A percentile compares a stretch with the other conserved stretches of the same genome.
Conservation (phyloP, 768 basidiomycete genomes). For the Xerocomellus amylosporus region DNA sequence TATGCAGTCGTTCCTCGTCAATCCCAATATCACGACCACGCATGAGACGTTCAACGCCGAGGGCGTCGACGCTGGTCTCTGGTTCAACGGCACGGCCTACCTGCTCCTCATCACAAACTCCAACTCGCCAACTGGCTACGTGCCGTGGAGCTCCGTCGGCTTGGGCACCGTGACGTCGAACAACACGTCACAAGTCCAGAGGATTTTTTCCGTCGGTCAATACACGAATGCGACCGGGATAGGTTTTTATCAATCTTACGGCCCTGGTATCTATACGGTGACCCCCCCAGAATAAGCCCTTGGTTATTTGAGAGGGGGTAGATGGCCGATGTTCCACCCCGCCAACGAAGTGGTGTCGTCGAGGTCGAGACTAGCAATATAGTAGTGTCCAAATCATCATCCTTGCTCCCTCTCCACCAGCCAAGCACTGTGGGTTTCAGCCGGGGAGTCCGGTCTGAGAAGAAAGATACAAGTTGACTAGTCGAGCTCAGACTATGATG, state of each 20-base stretch:
- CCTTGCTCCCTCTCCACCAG: too few relatives aligned
- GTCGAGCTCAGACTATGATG: too few relatives aligned
- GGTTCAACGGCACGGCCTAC: slow-evolving; percentile 22
- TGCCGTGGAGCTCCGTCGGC: slow-evolving; percentile 22
- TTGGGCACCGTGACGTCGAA: slow-evolving; percentile 12
- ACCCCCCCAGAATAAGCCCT: background rate
- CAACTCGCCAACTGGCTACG: background rate
- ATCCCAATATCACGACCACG: slow-evolving; percentile 1
- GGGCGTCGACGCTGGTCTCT: slow-evolving; percentile 26
- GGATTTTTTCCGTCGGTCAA: slow-evolving; percentile 10
- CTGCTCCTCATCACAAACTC: slow-evolving; percentile 23
- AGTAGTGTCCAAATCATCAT: too few relatives aligned
- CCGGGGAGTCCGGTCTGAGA: too few relatives aligned
- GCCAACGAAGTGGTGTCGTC: too few relatives aligned
- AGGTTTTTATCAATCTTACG: slow-evolving; percentile 10
- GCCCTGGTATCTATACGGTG: slow-evolving; percentile 23
- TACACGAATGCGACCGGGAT: slow-evolving; percentile 19
- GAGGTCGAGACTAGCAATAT: too few relatives aligned
- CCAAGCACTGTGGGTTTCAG: too few relatives aligned
- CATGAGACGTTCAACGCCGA: slow-evolving; percentile 3
- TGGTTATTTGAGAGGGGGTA: too few relatives aligned
- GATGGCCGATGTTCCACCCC: too few relatives aligned
- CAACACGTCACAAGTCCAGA: slow-evolving; percentile 17
- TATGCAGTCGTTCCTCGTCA: slow-evolving; percentile 25
- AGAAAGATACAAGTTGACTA: too few relatives aligned